These are phyloP conservation scores for Colletotrichum shisoi DNA, from an alignment of 2,329 filamentous ascomycete genomes.

Conservation along the genomic window DNA sequence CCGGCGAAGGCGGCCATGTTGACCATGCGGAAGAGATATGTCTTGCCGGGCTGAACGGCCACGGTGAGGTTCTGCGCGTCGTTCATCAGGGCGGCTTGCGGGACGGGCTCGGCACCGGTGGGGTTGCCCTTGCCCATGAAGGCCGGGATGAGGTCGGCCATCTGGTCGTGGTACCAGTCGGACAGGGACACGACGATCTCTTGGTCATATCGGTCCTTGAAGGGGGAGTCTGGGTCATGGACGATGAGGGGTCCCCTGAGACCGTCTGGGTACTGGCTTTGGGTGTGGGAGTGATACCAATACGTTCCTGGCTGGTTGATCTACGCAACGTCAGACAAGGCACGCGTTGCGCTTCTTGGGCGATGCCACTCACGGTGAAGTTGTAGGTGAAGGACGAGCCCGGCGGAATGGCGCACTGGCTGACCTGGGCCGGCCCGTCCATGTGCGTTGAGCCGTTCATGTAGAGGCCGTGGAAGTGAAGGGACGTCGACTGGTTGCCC, in stretches of 20 bases:
- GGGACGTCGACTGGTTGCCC: slow-evolving; percentile 68
- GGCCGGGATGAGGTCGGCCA: slow-evolving; percentile 54
- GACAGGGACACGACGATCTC: slow-evolving; percentile 71
- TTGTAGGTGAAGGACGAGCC: slow-evolving; percentile 74
- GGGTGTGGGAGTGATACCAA: slow-evolving; percentile 78
- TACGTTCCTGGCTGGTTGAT: slow-evolving; percentile 74
- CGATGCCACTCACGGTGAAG: slow-evolving; percentile 63
- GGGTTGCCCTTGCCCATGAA: slow-evolving; percentile 65
- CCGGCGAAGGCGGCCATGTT: slow-evolving; percentile 77
- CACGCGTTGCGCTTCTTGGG: neutral
- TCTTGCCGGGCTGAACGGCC: slow-evolving; percentile 70
- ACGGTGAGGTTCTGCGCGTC: slow-evolving; percentile 70
- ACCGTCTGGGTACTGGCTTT: slow-evolving; percentile 75
- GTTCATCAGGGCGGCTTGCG: slow-evolving; percentile 74
- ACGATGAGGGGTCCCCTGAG: slow-evolving; percentile 70
- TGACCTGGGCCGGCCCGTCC: slow-evolving; percentile 73
- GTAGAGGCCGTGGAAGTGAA: slow-evolving; percentile 76
- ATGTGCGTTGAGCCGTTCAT: slow-evolving; percentile 73
- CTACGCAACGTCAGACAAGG: slow-evolving; percentile 46
- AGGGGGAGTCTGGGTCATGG: slow-evolving; percentile 69
- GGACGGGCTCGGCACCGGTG: slow-evolving; percentile 70
- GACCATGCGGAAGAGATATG: slow-evolving; percentile 75
- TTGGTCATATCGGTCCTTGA: slow-evolving; percentile 64
- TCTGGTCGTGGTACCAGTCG: slow-evolving; percentile 74
- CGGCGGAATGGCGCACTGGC: slow-evolving; percentile 72